These are phyloP conservation scores for Candida neerlandica DNA, from an alignment of 1,139 yeast species.

Conservation along the genomic window DNA sequence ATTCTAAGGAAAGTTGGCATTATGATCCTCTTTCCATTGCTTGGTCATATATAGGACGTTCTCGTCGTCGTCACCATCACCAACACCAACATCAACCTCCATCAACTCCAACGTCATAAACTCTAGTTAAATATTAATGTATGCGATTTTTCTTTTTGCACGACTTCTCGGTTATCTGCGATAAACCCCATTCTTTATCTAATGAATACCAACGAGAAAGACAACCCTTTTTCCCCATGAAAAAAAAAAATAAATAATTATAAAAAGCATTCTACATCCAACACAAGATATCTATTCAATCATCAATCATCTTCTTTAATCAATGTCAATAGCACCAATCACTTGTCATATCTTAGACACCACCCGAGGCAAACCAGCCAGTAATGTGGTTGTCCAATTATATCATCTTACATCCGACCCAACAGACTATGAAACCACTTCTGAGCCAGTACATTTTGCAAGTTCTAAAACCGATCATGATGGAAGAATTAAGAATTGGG, in stretches of 20 bases:
- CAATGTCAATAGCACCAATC: slow-evolving; percentile 52
- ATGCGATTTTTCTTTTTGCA: neutral
- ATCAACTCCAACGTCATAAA: too few relatives aligned
- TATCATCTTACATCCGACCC: slow-evolving; percentile 38
- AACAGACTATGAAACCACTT: slow-evolving; percentile 23
- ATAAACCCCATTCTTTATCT: neutral
- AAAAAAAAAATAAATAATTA: neutral
- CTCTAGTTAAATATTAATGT: neutral
- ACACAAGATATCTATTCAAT: neutral
- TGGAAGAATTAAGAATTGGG: slow-evolving; percentile 78
- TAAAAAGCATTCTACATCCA: neutral
- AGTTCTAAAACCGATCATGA: slow-evolving; percentile 70
- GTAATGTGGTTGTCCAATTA: slow-evolving; percentile 62
- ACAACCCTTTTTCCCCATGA: neutral
- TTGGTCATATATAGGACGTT: slow-evolving; percentile 11
- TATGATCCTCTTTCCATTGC: slow-evolving; percentile 21
- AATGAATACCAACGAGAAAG: neutral
- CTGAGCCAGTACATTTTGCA: slow-evolving; percentile 50
- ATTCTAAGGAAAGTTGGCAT: slow-evolving; percentile 25
- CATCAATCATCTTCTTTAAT: neutral
- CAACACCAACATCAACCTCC: too few relatives aligned
- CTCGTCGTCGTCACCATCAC: too few relatives aligned
- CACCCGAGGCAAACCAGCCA: slow-evolving; percentile 79
- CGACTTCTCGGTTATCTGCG: slow-evolving; percentile 9
- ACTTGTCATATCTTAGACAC: slow-evolving; percentile 91